Evolutionary conservation across 139 green algal genomes (phyloP).

Genomic region (Gonium pectorale): DNA sequence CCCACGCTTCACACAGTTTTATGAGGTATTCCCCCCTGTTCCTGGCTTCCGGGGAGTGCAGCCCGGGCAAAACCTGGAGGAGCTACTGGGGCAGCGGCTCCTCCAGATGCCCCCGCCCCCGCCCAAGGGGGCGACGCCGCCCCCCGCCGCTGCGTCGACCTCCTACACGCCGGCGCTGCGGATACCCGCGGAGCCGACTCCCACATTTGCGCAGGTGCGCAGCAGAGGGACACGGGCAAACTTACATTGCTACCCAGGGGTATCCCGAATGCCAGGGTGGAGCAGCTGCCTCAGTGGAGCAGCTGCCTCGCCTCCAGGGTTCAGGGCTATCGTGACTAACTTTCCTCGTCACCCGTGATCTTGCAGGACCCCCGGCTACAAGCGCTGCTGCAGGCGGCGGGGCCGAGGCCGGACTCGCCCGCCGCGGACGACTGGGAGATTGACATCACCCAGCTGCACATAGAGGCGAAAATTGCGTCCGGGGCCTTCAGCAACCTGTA

Average conservation of each 20-base stretch:
- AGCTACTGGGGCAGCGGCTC: constrained; percentile 82
- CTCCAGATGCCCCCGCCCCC: constrained; percentile 80
- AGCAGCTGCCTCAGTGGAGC: too few relatives aligned
- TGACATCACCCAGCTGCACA: constrained; percentile 88
- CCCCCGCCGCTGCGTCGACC: background rate
- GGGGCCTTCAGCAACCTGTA: constrained; percentile 98
- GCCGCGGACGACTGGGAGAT: constrained; percentile 96
- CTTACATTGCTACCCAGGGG: too few relatives aligned
- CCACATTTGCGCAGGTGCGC: constrained; percentile 16
- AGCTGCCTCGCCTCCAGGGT: too few relatives aligned
- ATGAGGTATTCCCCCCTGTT: too few relatives aligned
- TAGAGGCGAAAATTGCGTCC: constrained; percentile 87
- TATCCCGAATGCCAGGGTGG: too few relatives aligned
- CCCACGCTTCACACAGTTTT: too few relatives aligned
- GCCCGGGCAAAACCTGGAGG: constrained; percentile 67
- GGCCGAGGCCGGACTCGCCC: constrained; percentile 47
- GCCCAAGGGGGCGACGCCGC: constrained; percentile 33
- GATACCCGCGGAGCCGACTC: constrained; percentile 44
- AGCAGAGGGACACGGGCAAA: too few relatives aligned
- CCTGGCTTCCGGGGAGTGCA: too few relatives aligned
- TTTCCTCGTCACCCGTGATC: too few relatives aligned
- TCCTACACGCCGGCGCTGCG: background rate
- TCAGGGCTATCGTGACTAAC: too few relatives aligned
- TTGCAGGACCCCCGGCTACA: too few relatives aligned
- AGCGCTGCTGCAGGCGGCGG: background rate